Evolutionary conservation across 306 rosid species (phyloP).

Genomic region (Mucuna pruriens): DNA sequence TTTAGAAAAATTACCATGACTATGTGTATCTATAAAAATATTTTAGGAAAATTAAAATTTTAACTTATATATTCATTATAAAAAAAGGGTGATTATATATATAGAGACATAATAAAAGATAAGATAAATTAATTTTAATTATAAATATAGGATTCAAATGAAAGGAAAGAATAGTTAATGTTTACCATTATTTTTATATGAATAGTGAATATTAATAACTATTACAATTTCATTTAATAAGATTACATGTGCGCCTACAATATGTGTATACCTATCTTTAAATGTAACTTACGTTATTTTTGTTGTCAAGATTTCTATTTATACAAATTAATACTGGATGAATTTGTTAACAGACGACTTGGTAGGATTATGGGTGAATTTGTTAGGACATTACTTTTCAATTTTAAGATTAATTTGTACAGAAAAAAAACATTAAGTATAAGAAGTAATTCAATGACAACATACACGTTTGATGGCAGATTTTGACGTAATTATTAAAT

Average conservation of each 20-base stretch:
- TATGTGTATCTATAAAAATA: too few relatives aligned
- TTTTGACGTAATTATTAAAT: neutral
- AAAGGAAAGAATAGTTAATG: neutral
- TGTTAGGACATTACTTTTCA: neutral
- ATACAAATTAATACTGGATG: neutral
- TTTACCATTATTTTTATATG: neutral
- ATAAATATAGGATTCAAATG: neutral
- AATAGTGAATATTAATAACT: too few relatives aligned
- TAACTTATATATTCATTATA: too few relatives aligned
- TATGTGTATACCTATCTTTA: too few relatives aligned
- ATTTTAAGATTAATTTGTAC: neutral
- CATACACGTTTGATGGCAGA: neutral
- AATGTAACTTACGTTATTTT: neutral
- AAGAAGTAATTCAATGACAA: neutral
- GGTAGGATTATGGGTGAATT: neutral
- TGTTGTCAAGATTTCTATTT: neutral
- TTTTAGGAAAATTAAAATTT: too few relatives aligned
- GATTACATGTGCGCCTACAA: neutral
- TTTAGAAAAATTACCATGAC: too few relatives aligned
- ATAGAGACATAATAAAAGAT: neutral
- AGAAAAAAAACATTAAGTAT: neutral
- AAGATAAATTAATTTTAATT: neutral
- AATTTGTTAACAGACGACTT: neutral
- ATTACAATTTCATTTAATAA: neutral
- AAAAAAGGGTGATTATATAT: neutral